These are phyloP conservation scores for Xylaria telfairii DNA, from an alignment of 495 filamentous ascomycete species.

Conservation along the genomic window DNA sequence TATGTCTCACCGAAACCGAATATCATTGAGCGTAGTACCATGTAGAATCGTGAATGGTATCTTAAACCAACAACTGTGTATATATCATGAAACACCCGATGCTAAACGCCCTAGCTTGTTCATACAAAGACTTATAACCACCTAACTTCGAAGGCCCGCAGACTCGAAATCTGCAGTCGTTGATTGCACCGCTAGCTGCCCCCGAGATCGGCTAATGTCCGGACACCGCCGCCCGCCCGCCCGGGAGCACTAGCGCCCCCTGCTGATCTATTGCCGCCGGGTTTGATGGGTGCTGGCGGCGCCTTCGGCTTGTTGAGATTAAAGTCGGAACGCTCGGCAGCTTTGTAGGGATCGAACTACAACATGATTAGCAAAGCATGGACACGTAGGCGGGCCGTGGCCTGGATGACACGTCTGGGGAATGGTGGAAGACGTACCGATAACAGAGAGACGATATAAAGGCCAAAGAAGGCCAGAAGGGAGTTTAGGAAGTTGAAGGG, in stretches of 20 bases:
- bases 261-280: constrained; percentile 28
- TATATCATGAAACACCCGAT: not conserved
- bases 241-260: constrained; percentile 34
- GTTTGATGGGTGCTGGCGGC: constrained; percentile 25
- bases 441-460: constrained; percentile 66
- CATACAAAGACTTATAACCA: constrained; percentile 15
- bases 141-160: not conserved
- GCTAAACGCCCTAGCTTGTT: constrained; percentile 3
- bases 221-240: constrained; percentile 41
- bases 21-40: not conserved
- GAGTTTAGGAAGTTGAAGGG: constrained; percentile 49
- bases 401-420: not conserved
- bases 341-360: constrained; percentile 69
- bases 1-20: not conserved
- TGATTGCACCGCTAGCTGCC: constrained; percentile 17
- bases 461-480: constrained; percentile 61
- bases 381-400: not conserved
- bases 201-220: constrained; percentile 51
- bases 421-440: constrained; percentile 44
- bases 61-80: not conserved
- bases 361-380: not conserved
- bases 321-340: constrained; percentile 68
- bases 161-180: not conserved
- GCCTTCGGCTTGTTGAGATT: constrained; percentile 56
- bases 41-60: not conserved